These are phyloP conservation scores for Oryza coarctata DNA, from an alignment of 176 grass and related monocot species.

Conservation along the genomic window DNA sequence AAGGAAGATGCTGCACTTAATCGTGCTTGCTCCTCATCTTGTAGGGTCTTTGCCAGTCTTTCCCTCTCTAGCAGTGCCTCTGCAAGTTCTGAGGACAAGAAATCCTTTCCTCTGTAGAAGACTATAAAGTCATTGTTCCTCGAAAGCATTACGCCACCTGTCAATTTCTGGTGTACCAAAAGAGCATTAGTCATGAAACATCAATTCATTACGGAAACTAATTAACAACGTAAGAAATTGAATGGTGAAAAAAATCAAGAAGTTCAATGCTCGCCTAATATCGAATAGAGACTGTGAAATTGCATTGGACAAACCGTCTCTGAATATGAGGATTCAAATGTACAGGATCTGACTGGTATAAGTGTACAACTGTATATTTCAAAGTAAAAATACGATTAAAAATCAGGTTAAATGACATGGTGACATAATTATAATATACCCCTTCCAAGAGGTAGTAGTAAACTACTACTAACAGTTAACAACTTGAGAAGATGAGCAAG, in stretches of 20 bases:
- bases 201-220: conserved; percentile 17
- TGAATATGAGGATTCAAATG: not conserved
- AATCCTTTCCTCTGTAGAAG: conserved; percentile 98
- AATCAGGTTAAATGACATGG: not conserved
- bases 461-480: not conserved
- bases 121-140: conserved; percentile 91
- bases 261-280: not conserved
- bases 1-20: conserved; percentile 45
- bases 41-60: conserved; percentile 65
- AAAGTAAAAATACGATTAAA: not conserved
- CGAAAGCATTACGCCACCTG: conserved; percentile 83
- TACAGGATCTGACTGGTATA: not conserved
- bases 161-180: conserved; percentile 70
- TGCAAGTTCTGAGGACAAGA: conserved; percentile 69
- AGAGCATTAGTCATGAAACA: conserved; percentile 18
- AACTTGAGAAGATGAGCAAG: not conserved
- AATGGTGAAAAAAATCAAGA: conserved; percentile 15
- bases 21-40: conserved; percentile 81
- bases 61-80: conserved; percentile 79
- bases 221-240: conserved; percentile 25
- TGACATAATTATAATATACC: not conserved
- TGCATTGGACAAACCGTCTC: conserved; percentile 8
- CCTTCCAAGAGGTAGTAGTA: not conserved
- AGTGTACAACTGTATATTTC: not conserved
- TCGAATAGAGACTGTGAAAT: not conserved